Base-by-base conservation (phyloP, 495 filamentous ascomycete species). In the Penicillium taxi region DNA sequence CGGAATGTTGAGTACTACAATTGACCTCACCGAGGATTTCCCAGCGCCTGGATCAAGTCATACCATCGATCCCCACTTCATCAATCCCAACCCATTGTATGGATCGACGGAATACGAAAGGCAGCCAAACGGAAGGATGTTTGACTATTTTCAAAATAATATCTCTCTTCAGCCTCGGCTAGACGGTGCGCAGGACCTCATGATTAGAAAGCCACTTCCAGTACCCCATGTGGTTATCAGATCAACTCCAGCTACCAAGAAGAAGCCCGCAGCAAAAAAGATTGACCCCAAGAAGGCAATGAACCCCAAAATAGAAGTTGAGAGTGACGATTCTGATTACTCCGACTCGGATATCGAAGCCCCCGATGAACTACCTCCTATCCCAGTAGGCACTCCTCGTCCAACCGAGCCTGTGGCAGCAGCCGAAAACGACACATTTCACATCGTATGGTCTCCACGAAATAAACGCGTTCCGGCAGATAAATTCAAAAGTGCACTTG, bases 401-500 rank as follows among this genome's bases (percentile, higher is more conserved):
- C 73, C 75, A 18, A 66, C 33, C 15, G 72, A 75, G 32, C 66
- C 73, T 2, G 48, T 66, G 22, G 71, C 69, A 39, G 79, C 71
- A 17, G 64, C 73, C 0, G 57, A 72, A 26, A 84, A 81, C 47
- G 80, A 85, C 43, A 61, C 73, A 1, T 64, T 82, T 17, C 72
- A 75, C 50, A 77, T 77, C 14, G 68, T 84, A 12, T 84, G 81
- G 80, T 71, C 59, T 9, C 70, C 74, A n/a, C 66, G 69, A 21
- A 74, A 68, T 39, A 61, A 61, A 37, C 42, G 55, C 25, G 58
- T 61, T 12, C 48, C 56, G 12, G 47, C 57, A 1, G 66, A 72
- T 17, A 68, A 71, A 37, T 66, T 80, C 25, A 69, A 71, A 39
- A 58, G 45, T 28, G 67, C 69, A 13, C 52, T 83, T 15, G 62